Conservation (phyloP, 2,329 filamentous ascomycete genomes). For the Pseudopyrenochaeta lycopersici region DNA sequence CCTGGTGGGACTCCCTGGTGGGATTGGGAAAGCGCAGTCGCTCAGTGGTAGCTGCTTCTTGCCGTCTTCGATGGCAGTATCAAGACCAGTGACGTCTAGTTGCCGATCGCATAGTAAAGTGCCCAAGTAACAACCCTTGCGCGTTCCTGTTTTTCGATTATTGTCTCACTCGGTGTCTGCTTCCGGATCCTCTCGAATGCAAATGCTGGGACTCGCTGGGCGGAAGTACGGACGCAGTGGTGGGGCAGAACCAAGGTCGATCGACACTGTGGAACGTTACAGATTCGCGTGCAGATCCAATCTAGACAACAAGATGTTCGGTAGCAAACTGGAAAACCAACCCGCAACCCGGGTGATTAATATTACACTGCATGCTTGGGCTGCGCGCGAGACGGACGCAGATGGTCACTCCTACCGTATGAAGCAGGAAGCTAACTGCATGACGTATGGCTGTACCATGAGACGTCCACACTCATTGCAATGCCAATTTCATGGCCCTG, state of each 20-base stretch:
- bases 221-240: not conserved
- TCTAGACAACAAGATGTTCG: conserved; percentile 17
- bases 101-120: too few species aligned
- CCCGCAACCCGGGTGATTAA: not conserved
- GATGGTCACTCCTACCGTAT: conserved; percentile 2
- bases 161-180: too few species aligned
- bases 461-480: conserved; percentile 16
- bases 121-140: too few species aligned
- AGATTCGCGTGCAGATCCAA: conserved; percentile 19
- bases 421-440: conserved; percentile 14
- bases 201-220: not conserved
- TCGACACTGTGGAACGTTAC: conserved; percentile 6
- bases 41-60: too few species aligned
- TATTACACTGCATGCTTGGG: not conserved
- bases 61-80: too few species aligned
- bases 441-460: conserved; percentile 22
- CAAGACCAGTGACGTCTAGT: too few species aligned
- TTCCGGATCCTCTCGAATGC: not conserved
- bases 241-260: not conserved
- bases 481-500: conserved; percentile 13
- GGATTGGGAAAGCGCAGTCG: too few species aligned
- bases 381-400: not conserved
- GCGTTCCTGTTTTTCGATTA: too few species aligned
- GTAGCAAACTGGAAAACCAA: not conserved
- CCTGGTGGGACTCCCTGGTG: too few species aligned